phyloP scores from a whole-genome alignment of 2,329 filamentous ascomycete genomes.

The Lasiodiplodia hormozganensis region DNA sequence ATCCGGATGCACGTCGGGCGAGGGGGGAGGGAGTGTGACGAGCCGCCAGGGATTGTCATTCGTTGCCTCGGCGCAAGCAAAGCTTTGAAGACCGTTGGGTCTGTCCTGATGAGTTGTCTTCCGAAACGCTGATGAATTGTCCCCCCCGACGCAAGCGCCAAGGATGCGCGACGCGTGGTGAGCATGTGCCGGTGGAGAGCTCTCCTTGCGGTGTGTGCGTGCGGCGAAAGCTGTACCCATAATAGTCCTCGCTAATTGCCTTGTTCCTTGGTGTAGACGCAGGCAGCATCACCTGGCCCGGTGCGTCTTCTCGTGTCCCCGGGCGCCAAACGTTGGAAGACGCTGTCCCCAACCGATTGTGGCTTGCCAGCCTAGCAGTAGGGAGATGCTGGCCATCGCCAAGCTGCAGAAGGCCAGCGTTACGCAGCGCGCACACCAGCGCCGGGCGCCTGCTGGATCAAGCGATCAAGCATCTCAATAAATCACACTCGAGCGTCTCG shows the following conservation, averaged over 20 bases:
- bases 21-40: neutral
- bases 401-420: neutral
- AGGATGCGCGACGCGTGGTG: conserved; percentile 13
- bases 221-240: neutral
- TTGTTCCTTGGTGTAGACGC: conserved; percentile 12
- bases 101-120: conserved; percentile 19
- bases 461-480: conserved; percentile 1
- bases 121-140: conserved; percentile 17
- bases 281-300: conserved; percentile 7
- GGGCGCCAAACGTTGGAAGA: conserved; percentile 1
- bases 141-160: neutral
- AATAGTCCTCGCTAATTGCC: conserved; percentile 3
- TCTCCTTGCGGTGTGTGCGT: conserved; percentile 13
- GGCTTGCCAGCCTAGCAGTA: neutral
- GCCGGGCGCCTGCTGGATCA: neutral
- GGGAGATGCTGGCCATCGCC: neutral
- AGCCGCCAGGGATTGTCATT: neutral
- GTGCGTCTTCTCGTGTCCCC: neutral
- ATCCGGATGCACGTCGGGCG: conserved; percentile 18
- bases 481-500: neutral
- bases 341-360: conserved; percentile 12
- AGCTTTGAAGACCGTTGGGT: conserved; percentile 9
- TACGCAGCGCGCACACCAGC: neutral
- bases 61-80: conserved; percentile 11
- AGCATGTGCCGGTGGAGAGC: conserved; percentile 14